phyloP scores from a whole-genome alignment of 1,284 basidiomycete species.

The Pterulicium gracile region DNA sequence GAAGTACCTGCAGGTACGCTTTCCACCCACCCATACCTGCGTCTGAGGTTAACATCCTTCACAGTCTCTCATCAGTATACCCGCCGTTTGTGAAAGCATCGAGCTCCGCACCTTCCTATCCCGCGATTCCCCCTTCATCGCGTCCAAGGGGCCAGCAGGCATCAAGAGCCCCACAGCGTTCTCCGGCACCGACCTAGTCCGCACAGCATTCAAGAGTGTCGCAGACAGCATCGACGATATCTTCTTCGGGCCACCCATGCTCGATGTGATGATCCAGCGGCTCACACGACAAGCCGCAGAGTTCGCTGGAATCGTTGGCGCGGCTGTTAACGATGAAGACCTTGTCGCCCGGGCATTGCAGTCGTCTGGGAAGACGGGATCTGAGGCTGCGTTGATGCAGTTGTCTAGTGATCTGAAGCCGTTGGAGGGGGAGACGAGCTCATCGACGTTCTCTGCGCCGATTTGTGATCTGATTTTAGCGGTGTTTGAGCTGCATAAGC shows the following conservation, averaged over 20 bases:
- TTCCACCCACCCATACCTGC: slow-evolving; percentile 2
- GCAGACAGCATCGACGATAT: slow-evolving; percentile 90
- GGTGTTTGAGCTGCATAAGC: slow-evolving; percentile 89
- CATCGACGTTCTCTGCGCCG: slow-evolving; percentile 83
- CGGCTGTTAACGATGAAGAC: slow-evolving; percentile 74
- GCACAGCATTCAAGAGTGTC: slow-evolving; percentile 79
- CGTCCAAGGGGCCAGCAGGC: slow-evolving; percentile 32
- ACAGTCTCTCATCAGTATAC: slow-evolving; percentile 65
- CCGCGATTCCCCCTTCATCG: slow-evolving; percentile 69
- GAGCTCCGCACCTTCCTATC: slow-evolving; percentile 85
- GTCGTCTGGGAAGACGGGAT: slow-evolving; percentile 48
- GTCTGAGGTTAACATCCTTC: not conserved
- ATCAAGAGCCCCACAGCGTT: slow-evolving; percentile 34
- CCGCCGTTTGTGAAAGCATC: slow-evolving; percentile 71
- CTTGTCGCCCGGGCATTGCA: slow-evolving; percentile 70
- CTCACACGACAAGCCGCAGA: slow-evolving; percentile 84
- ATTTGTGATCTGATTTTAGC: slow-evolving; percentile 92
- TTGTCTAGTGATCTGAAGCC: slow-evolving; percentile 67
- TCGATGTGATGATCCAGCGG: slow-evolving; percentile 86
- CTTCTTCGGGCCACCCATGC: slow-evolving; percentile 87
- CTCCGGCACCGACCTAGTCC: slow-evolving; percentile 67
- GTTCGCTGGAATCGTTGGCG: slow-evolving; percentile 72
- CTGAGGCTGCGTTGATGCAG: slow-evolving; percentile 58
- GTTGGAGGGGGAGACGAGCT: slow-evolving; percentile 75
- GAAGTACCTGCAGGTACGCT: slow-evolving; percentile 74